These are phyloP conservation scores for Orychophragmus violaceus DNA, from an alignment of 345 rosid genomes.

Conservation along the genomic window DNA sequence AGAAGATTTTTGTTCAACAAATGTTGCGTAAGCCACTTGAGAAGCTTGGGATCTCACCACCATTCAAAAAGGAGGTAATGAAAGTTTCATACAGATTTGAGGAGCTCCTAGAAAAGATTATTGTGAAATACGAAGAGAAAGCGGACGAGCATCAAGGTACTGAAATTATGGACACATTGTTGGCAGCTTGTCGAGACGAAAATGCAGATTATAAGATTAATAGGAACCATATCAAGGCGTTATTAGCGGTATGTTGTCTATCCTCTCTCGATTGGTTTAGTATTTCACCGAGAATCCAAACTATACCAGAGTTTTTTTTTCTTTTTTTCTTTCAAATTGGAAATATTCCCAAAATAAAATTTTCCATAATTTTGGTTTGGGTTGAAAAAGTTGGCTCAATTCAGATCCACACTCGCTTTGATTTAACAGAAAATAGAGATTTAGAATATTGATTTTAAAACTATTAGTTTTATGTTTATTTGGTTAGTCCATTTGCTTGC, in stretches of 20 bases:
- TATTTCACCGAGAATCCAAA: background rate
- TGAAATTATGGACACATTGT: slow-evolving; percentile 33
- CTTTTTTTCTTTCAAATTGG: too few relatives aligned
- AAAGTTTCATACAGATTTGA: background rate
- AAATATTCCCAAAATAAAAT: too few relatives aligned
- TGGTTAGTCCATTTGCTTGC: too few relatives aligned
- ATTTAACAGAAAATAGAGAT: too few relatives aligned
- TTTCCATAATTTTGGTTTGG: too few relatives aligned
- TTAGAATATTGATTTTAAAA: too few relatives aligned
- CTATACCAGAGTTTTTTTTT: background rate
- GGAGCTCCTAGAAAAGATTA: background rate
- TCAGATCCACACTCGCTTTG: too few relatives aligned
- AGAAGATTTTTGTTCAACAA: slow-evolving; percentile 1
- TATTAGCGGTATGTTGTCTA: slow-evolving; percentile 7
- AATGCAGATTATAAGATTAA: background rate
- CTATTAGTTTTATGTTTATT: too few relatives aligned
- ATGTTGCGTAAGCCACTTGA: background rate
- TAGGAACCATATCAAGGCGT: slow-evolving; percentile 4
- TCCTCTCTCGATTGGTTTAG: background rate
- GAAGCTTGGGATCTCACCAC: background rate
- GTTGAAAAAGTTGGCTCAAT: too few relatives aligned
- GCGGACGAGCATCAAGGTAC: slow-evolving; percentile 3
- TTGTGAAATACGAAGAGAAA: slow-evolving; percentile 19
- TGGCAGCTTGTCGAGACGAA: background rate
- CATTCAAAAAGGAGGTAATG: background rate